Evolutionary conservation across 2,329 filamentous ascomycete genomes (phyloP).

Genomic region (Clarireedia paspali): DNA sequence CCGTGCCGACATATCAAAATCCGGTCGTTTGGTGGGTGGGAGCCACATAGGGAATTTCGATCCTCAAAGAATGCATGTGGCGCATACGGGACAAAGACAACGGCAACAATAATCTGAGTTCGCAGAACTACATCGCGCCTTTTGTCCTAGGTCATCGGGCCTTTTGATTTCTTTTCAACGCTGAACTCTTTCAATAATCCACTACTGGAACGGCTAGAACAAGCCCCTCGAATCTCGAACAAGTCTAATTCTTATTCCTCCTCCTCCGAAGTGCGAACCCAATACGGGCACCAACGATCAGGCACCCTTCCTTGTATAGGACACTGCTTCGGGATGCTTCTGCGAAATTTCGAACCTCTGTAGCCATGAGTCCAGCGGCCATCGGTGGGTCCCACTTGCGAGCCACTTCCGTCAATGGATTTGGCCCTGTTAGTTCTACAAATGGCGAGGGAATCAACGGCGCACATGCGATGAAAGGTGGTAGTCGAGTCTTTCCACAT

Average conservation of each 20-base stretch:
- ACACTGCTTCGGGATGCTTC: conserved; percentile 16
- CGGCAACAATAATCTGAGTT: conserved; percentile 1
- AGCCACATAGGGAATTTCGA: conserved; percentile 5
- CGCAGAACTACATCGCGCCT: not conserved
- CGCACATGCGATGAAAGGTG: conserved; percentile 14
- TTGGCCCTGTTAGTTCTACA: conserved; percentile 17
- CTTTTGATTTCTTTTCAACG: not conserved
- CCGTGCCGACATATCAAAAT: not conserved
- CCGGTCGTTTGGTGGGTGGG: not conserved
- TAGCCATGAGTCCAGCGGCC: conserved; percentile 27
- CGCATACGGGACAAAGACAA: conserved; percentile 9
- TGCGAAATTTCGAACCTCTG: not conserved
- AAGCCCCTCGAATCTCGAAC: not conserved
- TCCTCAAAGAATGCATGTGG: conserved; percentile 8
- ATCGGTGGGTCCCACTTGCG: conserved; percentile 19
- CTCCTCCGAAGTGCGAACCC: not conserved
- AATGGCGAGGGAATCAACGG: conserved; percentile 10
- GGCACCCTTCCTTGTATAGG: not conserved
- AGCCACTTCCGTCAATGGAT: conserved; percentile 20
- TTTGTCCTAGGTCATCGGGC: not conserved
- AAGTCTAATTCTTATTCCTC: not conserved
- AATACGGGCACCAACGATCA: not conserved
- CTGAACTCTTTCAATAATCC: not conserved
- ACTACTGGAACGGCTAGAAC: not conserved
- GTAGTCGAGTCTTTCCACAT: conserved; percentile 32